Conservation (phyloP, 164 flowering plant genomes). For the Akebia trifoliata region DNA sequence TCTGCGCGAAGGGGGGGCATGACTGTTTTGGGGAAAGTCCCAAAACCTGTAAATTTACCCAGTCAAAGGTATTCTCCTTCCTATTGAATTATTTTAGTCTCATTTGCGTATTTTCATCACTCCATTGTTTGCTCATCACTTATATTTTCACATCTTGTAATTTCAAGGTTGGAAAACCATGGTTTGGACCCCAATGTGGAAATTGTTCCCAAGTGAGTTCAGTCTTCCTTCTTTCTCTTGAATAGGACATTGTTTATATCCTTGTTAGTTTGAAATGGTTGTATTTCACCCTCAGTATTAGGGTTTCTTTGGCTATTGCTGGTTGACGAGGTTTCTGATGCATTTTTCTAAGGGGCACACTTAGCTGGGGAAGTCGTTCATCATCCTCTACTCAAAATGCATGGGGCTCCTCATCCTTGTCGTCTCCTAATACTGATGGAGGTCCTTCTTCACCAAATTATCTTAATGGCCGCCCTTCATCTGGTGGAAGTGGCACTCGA, state of each 20-base stretch:
- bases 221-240: not conserved
- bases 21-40: constrained; percentile 90
- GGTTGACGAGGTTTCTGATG: constrained; percentile 2
- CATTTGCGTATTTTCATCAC: not conserved
- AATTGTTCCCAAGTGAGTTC: constrained; percentile 97
- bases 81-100: not conserved
- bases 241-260: not conserved
- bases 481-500: constrained; percentile 85
- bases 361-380: constrained; percentile 83
- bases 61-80: constrained; percentile 67
- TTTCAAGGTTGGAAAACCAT: constrained; percentile 87
- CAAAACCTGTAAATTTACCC: constrained; percentile 94
- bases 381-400: constrained; percentile 68
- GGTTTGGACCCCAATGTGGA: constrained; percentile 93
- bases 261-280: not conserved
- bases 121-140: constrained; percentile 1
- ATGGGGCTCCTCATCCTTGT: constrained; percentile 67
- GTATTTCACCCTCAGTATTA: not conserved
- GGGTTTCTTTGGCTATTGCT: not conserved
- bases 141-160: constrained; percentile 13
- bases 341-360: constrained; percentile 63
- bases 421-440: constrained; percentile 57
- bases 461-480: constrained; percentile 80
- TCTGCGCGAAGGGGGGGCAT: constrained; percentile 80
- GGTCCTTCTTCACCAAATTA: constrained; percentile 56